A percentile compares a stretch with the other conserved stretches of the same genome.
phyloP scores from a whole-genome alignment of 2,329 filamentous ascomycete species.

The Neofusicoccum sp. region DNA sequence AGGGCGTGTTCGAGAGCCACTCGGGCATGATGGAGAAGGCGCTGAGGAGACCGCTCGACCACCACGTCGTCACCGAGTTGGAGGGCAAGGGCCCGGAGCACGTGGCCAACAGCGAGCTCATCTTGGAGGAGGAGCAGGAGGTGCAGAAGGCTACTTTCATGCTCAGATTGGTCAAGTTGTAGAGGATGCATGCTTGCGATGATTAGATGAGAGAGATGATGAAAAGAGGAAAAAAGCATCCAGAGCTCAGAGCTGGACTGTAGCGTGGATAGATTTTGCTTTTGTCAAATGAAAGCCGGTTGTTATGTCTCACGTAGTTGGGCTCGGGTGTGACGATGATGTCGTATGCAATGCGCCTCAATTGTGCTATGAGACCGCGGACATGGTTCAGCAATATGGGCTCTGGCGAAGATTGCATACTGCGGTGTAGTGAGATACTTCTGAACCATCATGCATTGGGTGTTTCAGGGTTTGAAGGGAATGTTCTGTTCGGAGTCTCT shows the following conservation, averaged over 20 bases:
- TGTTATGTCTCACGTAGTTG: neutral
- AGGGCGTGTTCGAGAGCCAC: conserved; percentile 67
- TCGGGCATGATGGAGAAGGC: conserved; percentile 70
- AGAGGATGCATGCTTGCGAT: neutral
- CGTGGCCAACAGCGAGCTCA: conserved; percentile 56
- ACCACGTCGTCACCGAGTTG: conserved; percentile 60
- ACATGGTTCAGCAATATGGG: too few relatives aligned
- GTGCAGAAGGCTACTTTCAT: conserved; percentile 79
- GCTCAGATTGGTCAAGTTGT: conserved; percentile 70
- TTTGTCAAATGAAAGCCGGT: neutral
- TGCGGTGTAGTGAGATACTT: too few relatives aligned
- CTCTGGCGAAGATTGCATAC: too few relatives aligned
- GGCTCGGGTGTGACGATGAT: too few relatives aligned
- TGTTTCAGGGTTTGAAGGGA: too few relatives aligned
- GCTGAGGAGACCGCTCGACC: conserved; percentile 72
- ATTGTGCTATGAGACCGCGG: too few relatives aligned
- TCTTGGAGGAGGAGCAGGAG: conserved; percentile 81
- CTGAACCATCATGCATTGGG: too few relatives aligned
- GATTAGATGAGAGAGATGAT: neutral
- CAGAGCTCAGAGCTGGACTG: neutral
- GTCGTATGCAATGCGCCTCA: too few relatives aligned
- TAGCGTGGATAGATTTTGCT: neutral
- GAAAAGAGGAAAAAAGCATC: neutral
- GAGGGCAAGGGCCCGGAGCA: conserved; percentile 57
- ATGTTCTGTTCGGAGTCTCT: too few relatives aligned